These are phyloP conservation scores for Cryptococcus sp. DNA, from an alignment of 1,284 basidiomycete species.

Conservation along the genomic window DNA sequence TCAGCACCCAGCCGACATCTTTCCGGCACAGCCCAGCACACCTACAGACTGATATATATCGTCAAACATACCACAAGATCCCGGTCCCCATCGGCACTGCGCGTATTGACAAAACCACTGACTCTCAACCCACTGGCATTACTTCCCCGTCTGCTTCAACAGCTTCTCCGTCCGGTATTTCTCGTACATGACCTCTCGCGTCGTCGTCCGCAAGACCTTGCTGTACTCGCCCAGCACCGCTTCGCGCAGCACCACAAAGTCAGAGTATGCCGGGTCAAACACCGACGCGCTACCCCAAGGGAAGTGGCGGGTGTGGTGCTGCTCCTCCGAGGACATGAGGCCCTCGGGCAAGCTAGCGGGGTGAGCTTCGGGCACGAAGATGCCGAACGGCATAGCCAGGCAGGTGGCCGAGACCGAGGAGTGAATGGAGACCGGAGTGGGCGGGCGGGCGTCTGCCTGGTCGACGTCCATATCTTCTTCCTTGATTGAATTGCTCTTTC, in stretches of 20 bases:
- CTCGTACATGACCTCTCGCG: slow-evolving; percentile 45
- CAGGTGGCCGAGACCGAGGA: neutral
- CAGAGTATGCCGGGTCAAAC: slow-evolving; percentile 26
- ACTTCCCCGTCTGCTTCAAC: slow-evolving; percentile 4
- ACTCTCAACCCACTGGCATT: too few relatives aligned
- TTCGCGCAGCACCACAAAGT: slow-evolving; percentile 30
- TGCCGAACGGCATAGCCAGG: slow-evolving; percentile 5
- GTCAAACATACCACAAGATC: too few relatives aligned
- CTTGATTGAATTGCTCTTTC: neutral
- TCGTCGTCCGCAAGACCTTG: slow-evolving; percentile 30
- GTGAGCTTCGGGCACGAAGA: slow-evolving; percentile 8
- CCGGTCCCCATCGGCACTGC: too few relatives aligned
- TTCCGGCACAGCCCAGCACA: too few relatives aligned
- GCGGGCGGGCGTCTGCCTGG: neutral
- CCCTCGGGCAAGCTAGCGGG: neutral
- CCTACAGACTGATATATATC: too few relatives aligned
- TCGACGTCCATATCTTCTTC: slow-evolving; percentile 3
- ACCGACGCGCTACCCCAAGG: slow-evolving; percentile 41
- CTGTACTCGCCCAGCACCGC: slow-evolving; percentile 26
- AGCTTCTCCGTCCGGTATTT: slow-evolving; percentile 42
- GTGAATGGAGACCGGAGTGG: slow-evolving; percentile 2
- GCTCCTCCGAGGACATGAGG: neutral
- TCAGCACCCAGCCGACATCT: too few relatives aligned
- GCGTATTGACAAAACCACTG: too few relatives aligned
- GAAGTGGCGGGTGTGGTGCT: slow-evolving; percentile 23